Evolutionary conservation across 75 land plant species (phyloP), one percentile per base, ranked within the genome.

Genomic region (Pinus taeda): DNA sequence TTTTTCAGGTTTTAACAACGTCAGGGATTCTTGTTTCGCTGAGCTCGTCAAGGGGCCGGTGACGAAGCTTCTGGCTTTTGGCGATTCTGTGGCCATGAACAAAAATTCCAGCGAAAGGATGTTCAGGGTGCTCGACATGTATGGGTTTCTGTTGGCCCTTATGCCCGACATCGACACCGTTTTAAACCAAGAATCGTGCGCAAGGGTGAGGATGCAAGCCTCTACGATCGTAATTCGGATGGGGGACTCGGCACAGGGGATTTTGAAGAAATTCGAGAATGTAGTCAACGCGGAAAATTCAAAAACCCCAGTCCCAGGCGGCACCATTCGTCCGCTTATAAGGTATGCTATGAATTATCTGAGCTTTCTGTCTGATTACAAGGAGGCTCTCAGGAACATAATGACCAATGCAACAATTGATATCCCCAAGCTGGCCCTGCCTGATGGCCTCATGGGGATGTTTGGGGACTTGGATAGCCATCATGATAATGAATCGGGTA

Each of bases 271-370:
- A 61, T 90, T 95, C 78, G 98, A 95, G 76, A 66, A 80, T 57
- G 78, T 83, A 1, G 79, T 95, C 17, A 88, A 89, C 67, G 85
- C 85, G 75, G 90, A 90, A 77, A 78, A 86, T 42, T 83, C 94
- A 4, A 87, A 84, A 58, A 72, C 84, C 1, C 80, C 84, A 0
- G 83, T 84, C 15, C 74, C 85, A 1, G 92, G 93, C 4, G 91
- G 95, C 57, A 95, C 85, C 1, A 60, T 95, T 22, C 95, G 92
- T 77, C 88, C 88, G 0, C 83, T 95, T 11, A 92, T 93, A 17
- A 57, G 85, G 7, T 74, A 84, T 77, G 87, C 78, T 15, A 95
- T 92, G 98, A 92, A 90, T 76, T 87, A 89, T 80, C 69, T 95
- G 15, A 53, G 83, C 36, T 62, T 83, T 56, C 86, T 94, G 60